Base-by-base conservation (phyloP, 108 stramenopile genomes). In the Nitzschia sp. region DNA sequence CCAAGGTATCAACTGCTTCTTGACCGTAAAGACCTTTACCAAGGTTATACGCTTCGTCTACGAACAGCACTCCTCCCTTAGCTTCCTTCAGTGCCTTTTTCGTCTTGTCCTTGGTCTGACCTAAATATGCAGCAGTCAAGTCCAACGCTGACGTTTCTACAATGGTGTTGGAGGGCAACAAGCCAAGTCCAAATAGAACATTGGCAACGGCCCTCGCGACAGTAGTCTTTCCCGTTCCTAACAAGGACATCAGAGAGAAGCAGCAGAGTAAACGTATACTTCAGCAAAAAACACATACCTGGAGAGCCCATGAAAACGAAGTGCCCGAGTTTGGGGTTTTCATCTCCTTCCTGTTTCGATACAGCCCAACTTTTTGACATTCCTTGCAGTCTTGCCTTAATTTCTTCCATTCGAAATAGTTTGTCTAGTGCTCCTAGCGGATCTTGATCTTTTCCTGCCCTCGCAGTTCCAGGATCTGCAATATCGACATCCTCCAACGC, bases 1-100 rank as follows among this genome's bases (percentile, higher is more conserved):
- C 71, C 9, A 85, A 21, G 15, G 78, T 61, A 53, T 85, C 79
- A 42, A 65, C 66, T 9, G 81, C 84, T 58, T 85, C 84, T 9
- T 50, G 57, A 6, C 72, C 72, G 57, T 70, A 82, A 24, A 26
- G 50, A 1, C 78, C 81, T 24, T 52, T 52, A 11, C 75, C 59
- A 3, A 92, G 76, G 6, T 72, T 68, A 51, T 92, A 86, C 42
- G 91, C 89, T 62, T 92, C 86, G 50, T 92, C 86, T 17, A 92
- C 80, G 56, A 92, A 87, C 44, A 89, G 72, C 8, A 92, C 81
- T 12, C 84, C 77, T 17, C 86, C 90, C 57, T 72, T 66, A 2
- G 83, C 66, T 40, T 80, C 69, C n/a, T 80, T 57, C 14, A 86
- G 83, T 44, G 74, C 52, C 9, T 62, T 68, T 15, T 76, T 57